These are phyloP conservation scores for Eremothecium coryli DNA, from an alignment of 1,139 yeast species.

Conservation along the genomic window DNA sequence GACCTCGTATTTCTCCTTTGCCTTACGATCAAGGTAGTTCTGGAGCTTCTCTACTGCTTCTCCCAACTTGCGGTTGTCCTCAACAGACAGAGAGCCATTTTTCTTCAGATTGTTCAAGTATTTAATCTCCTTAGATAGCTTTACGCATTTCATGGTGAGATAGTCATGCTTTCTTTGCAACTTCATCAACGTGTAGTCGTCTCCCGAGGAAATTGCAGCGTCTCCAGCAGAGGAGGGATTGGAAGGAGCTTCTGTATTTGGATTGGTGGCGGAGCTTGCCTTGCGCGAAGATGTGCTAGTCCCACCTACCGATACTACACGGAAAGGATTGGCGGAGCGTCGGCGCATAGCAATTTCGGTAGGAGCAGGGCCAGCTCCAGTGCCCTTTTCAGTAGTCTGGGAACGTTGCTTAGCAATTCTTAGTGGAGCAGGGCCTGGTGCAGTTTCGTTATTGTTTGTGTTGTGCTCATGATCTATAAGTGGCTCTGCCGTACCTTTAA, in stretches of 20 bases:
- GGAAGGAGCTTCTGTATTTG: background rate
- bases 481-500: no score
- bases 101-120: slow-evolving; percentile 30
- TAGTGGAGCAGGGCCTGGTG: no score
- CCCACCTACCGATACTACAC: slow-evolving; percentile 27
- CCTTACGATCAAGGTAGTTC: slow-evolving; percentile 33
- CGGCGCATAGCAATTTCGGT: slow-evolving; percentile 6
- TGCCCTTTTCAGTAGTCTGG: no score
- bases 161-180: slow-evolving; percentile 24
- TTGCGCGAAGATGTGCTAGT: slow-evolving; percentile 7
- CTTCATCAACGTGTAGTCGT: slow-evolving; percentile 13
- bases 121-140: slow-evolving; percentile 32
- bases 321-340: slow-evolving; percentile 26
- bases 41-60: slow-evolving; percentile 33
- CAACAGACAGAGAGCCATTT: slow-evolving; percentile 32
- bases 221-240: slow-evolving; percentile 12
- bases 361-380: slow-evolving; percentile 7
- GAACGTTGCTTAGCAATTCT: slow-evolving; percentile 2
- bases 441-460: no score
- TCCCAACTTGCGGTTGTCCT: slow-evolving; percentile 31
- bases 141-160: slow-evolving; percentile 28
- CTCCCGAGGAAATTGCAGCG: slow-evolving; percentile 18
- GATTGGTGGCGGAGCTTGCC: slow-evolving; percentile 3
- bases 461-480: no score
- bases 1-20: slow-evolving; percentile 35